phyloP scores from a whole-genome alignment of 768 basidiomycete species.

The Leccinum olivaceopallidum region DNA sequence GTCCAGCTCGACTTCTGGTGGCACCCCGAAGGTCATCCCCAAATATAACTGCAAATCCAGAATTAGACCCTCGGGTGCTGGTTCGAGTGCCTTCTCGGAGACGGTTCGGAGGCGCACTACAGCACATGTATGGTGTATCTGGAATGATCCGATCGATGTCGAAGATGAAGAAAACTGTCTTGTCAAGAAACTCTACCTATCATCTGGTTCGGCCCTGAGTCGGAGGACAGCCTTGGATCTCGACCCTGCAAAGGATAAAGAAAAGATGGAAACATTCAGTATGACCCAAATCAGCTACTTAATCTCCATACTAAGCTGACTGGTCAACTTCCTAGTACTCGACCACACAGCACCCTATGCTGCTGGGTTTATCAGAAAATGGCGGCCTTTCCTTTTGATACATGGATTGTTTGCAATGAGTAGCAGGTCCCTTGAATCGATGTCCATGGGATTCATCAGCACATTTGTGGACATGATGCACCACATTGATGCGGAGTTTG shows the following conservation, averaged over 20 bases:
- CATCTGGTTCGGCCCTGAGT: not conserved
- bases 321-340: not conserved
- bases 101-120: conserved; percentile 7
- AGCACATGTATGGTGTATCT: conserved; percentile 1
- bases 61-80: not conserved
- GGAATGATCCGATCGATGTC: not conserved
- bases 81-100: not conserved
- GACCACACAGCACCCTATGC: not conserved
- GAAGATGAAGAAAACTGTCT: conserved; percentile 1
- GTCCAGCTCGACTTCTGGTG: conserved; percentile 23
- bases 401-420: not conserved
- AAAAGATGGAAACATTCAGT: conserved; percentile 1
- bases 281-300: not conserved
- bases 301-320: not conserved
- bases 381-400: not conserved
- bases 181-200: not conserved
- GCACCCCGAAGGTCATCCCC: conserved; percentile 11
- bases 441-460: not conserved
- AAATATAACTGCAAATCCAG: conserved; percentile 8
- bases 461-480: not conserved
- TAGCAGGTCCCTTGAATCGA: not conserved
- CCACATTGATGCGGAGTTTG: not conserved
- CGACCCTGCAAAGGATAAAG: not conserved
- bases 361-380: not conserved
- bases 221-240: not conserved